Percentiles rank a stretch among this genome's conserved stretches.
phyloP scores from a whole-genome alignment of 2,329 filamentous ascomycete species.

The Meredithiella fracta region DNA sequence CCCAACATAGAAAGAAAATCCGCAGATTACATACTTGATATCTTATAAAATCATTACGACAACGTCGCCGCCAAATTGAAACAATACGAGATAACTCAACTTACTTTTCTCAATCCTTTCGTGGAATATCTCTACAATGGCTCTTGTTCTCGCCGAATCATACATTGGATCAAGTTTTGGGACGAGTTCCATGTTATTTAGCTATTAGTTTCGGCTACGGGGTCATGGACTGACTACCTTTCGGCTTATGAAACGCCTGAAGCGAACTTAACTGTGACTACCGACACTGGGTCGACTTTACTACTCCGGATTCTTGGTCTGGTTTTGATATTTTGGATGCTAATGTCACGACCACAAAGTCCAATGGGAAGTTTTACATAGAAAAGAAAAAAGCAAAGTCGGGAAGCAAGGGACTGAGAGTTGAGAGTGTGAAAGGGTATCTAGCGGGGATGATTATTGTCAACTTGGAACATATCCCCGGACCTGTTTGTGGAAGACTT shows the following conservation, averaged over 20 bases:
- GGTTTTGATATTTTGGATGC: constrained; percentile 23
- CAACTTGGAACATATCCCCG: constrained; percentile 59
- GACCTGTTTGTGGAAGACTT: constrained; percentile 54
- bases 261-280: constrained; percentile 31
- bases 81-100: not conserved
- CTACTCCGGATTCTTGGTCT: constrained; percentile 52
- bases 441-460: constrained; percentile 52
- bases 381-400: not conserved
- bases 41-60: not conserved
- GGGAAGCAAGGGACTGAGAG: constrained; percentile 34
- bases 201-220: not conserved
- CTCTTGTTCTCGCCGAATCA: constrained; percentile 6
- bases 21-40: not conserved
- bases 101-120: not conserved
- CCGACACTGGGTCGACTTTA: constrained; percentile 36
- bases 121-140: not conserved
- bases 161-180: constrained; percentile 8
- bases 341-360: not conserved
- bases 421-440: constrained; percentile 48
- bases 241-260: constrained; percentile 27
- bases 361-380: not conserved
- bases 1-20: not conserved
- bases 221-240: constrained; percentile 23
- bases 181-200: constrained; percentile 5
- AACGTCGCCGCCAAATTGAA: not conserved